A percentile compares a stretch with the other conserved stretches of the same genome.
Conservation (phyloP, 352 stramenopile genomes). For the Halophytophthora polymorphica region DNA sequence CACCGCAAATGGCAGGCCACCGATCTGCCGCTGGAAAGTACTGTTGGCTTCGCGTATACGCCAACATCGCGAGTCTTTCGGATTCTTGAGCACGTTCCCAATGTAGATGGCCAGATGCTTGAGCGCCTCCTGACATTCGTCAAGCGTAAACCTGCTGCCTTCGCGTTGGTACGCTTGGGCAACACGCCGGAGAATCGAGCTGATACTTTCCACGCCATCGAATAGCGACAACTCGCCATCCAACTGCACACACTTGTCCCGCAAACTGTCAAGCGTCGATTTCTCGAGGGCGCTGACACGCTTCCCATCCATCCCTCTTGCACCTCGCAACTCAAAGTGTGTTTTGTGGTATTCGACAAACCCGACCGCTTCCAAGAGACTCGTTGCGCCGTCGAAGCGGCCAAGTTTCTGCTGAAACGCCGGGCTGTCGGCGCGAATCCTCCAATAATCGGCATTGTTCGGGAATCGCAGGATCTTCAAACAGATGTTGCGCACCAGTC, state of each 20-base stretch:
- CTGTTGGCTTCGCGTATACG: slow-evolving; percentile 59
- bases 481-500: slow-evolving; percentile 48
- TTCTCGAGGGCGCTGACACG: slow-evolving; percentile 43
- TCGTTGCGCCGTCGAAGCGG: slow-evolving; percentile 55
- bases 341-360: slow-evolving; percentile 55
- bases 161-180: slow-evolving; percentile 22
- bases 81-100: slow-evolving; percentile 66
- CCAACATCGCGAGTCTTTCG: slow-evolving; percentile 67
- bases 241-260: slow-evolving; percentile 50
- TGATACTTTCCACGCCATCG: slow-evolving; percentile 63
- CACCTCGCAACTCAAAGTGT: slow-evolving; percentile 53
- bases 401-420: slow-evolving; percentile 66
- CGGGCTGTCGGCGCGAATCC: slow-evolving; percentile 46
- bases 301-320: slow-evolving; percentile 37
- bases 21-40: slow-evolving; percentile 59
- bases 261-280: slow-evolving; percentile 31
- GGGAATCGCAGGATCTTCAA: slow-evolving; percentile 69
- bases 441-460: slow-evolving; percentile 73
- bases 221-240: slow-evolving; percentile 55
- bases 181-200: slow-evolving; percentile 51
- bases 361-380: slow-evolving; percentile 49
- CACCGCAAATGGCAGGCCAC: slow-evolving; percentile 37
- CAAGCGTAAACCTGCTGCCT: slow-evolving; percentile 28
- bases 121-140: slow-evolving; percentile 45
- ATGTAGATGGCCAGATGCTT: slow-evolving; percentile 38